Base-by-base conservation (phyloP, 1,139 yeast species). In the Blastobotrys capitulatus region DNA sequence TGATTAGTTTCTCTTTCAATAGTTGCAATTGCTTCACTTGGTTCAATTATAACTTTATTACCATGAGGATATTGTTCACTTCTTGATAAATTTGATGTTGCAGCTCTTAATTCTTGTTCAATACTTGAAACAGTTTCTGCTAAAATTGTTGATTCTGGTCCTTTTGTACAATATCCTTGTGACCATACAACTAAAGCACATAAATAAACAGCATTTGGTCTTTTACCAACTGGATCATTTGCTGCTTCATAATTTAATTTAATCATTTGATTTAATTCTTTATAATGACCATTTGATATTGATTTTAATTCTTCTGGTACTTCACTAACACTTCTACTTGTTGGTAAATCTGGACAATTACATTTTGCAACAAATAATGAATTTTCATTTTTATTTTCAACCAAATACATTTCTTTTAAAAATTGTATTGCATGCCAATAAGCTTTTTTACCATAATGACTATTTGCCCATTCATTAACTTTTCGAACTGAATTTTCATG, bases 101-200 rank as follows among this genome's bases (percentile, higher is more conserved):
- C 39, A 9, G 38, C 38, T 3, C 49, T 45, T 22, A 49, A 22
- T 31, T 49, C 52, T 10, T 44, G 52, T 29, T 49, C 52, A 43
- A 49, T 49, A 8, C 45, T 36, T 9, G 46, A 39, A 40, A 39
- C 49, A 9, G 50, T 49, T 18, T 49, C 52, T 6, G 52, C 48
- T 1, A 50, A 47, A 20, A 47, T 42, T 25, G 49, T 61, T 2
- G 69, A 61, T 58, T 83, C 88, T 0, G 85, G 81, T 0, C 89
- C 89, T 40, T 71, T 71, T 2, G 70, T 60, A 26, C 71, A 69
- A 61, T 67, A 81, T 46, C 76, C 77, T 57, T 74, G 82, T 0
- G 80, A 72, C 83, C 86, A 83, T 2, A 82, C 65, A 34, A 82
- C 70, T 46, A 83, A 60, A 0, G 78, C 69, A 3, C 79, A 73